phyloP scores from a whole-genome alignment of 129 eudicot species.

The Artemisia annua region DNA sequence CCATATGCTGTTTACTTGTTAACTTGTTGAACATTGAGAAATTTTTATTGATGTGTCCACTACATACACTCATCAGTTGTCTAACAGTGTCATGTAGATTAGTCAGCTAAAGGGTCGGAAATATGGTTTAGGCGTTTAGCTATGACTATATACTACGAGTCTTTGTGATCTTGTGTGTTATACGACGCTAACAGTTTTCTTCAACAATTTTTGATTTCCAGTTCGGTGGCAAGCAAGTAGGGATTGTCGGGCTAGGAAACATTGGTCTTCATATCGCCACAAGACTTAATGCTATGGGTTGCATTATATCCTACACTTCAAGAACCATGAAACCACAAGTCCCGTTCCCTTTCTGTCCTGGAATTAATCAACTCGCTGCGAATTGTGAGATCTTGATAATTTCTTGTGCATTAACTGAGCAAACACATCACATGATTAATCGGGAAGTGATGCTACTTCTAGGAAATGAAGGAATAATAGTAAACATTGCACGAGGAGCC shows the following conservation, averaged over 20 bases:
- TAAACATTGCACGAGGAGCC: slow-evolving; percentile 70
- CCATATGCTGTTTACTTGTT: no score
- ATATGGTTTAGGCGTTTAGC: no score
- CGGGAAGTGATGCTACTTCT: slow-evolving; percentile 50
- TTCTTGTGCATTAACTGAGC: slow-evolving; percentile 61
- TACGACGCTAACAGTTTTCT: not conserved
- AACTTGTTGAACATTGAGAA: no score
- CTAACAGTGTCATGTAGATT: no score
- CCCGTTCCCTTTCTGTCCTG: slow-evolving; percentile 44
- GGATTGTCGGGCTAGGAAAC: slow-evolving; percentile 81
- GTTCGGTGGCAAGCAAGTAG: slow-evolving; percentile 78
- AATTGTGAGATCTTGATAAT: slow-evolving; percentile 49
- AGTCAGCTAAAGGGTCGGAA: no score
- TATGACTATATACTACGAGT: no score
- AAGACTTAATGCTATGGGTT: slow-evolving; percentile 72
- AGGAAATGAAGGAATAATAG: slow-evolving; percentile 60
- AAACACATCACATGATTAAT: slow-evolving; percentile 64
- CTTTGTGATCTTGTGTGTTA: no score
- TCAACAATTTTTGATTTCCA: slow-evolving; percentile 13
- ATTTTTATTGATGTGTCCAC: no score
- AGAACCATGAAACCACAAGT: slow-evolving; percentile 54
- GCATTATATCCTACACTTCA: slow-evolving; percentile 60
- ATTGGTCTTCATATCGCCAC: slow-evolving; percentile 71
- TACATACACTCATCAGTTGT: no score
- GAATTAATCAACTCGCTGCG: slow-evolving; percentile 42